These are phyloP conservation scores for Miscanthus lutarioriparius DNA, from an alignment of 176 grass and related monocot species.

Conservation along the genomic window DNA sequence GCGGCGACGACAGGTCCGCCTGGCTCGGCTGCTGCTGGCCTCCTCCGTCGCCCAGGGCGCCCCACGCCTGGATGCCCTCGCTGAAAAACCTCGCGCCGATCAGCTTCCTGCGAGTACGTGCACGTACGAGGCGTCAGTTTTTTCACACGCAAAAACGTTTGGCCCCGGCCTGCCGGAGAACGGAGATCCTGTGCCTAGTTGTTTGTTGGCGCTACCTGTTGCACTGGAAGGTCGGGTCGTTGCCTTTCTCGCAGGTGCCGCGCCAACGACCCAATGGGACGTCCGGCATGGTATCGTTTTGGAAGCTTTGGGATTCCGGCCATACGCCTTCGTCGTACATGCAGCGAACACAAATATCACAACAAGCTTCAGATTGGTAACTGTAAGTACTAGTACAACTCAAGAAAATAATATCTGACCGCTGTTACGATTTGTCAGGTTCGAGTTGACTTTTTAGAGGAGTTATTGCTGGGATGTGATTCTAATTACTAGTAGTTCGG, in stretches of 20 bases:
- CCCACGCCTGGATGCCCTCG: background rate
- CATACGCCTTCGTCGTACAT: constrained; percentile 34
- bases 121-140: background rate
- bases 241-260: constrained; percentile 9
- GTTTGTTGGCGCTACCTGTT: constrained; percentile 27
- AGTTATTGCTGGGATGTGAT: background rate
- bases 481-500: background rate
- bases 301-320: constrained; percentile 37
- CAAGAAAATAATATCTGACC: background rate
- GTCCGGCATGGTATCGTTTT: background rate
- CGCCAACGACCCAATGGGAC: background rate
- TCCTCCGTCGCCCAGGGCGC: background rate
- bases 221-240: constrained; percentile 31
- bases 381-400: background rate
- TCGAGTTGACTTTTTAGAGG: background rate
- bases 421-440: background rate
- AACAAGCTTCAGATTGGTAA: background rate
- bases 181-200: background rate
- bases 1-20: constrained; percentile 49
- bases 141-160: background rate
- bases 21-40: background rate
- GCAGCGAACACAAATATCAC: background rate
- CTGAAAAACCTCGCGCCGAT: constrained; percentile 70
- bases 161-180: background rate
- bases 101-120: constrained; percentile 49